Conservation (phyloP, 768 basidiomycete species). For the Termitomyces sp. region DNA sequence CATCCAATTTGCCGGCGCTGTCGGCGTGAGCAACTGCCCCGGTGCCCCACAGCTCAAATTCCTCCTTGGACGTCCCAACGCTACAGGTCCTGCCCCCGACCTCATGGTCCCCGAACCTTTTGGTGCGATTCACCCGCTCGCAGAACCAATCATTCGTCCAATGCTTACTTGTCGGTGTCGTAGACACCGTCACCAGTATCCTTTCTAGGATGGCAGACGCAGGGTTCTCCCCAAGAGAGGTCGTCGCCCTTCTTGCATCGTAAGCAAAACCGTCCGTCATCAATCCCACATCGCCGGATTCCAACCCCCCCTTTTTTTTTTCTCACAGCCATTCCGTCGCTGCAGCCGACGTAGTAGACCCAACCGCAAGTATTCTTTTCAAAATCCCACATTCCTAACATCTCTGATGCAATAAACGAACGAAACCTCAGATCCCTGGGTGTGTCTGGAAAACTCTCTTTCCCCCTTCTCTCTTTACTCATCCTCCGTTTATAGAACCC, state of each 20-base stretch:
- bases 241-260: background rate
- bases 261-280: background rate
- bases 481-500: background rate
- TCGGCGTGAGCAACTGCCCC: slow-evolving; percentile 1
- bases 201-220: slow-evolving; percentile 1
- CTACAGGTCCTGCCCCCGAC: background rate
- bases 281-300: background rate
- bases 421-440: background rate
- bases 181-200: background rate
- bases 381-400: no score
- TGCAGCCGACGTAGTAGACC: background rate
- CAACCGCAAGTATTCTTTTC: background rate
- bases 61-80: background rate
- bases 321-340: background rate
- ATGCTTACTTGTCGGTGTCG: background rate
- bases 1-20: background rate
- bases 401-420: background rate
- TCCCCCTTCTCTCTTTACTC: no score
- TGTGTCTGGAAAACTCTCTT: background rate
- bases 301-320: background rate
- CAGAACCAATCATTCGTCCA: rapidly evolving
- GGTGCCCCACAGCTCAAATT: background rate
- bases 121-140: background rate
- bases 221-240: background rate
- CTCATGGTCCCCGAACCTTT: background rate